Conservation (phyloP, 106 monocot genomes). For the Xerophyta viscosa region DNA sequence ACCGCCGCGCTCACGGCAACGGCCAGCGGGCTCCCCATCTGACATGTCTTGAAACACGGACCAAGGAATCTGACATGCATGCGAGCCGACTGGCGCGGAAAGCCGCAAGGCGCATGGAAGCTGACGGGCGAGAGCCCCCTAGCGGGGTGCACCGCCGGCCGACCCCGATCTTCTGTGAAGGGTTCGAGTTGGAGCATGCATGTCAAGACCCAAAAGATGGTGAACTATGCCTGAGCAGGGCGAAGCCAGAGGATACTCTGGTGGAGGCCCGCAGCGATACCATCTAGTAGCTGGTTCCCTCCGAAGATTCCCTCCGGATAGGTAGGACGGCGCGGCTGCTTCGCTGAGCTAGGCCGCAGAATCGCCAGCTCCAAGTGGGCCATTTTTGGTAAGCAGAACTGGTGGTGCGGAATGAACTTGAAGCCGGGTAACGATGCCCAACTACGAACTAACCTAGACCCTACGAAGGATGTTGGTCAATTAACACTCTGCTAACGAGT, state of each 20-base stretch:
- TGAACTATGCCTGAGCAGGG: conserved; percentile 6
- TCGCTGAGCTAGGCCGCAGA: too few species aligned
- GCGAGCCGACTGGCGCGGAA: not conserved
- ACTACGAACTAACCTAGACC: conserved; percentile 30
- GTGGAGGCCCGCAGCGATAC: conserved; percentile 7
- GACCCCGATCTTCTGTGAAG: conserved; percentile 2
- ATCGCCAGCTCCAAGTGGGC: conserved; percentile 53
- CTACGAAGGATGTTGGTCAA: not conserved
- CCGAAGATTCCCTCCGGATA: conserved; percentile 1
- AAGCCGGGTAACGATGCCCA: conserved; percentile 35
- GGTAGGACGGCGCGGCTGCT: conserved; percentile 6
- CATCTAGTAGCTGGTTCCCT: conserved; percentile 4
- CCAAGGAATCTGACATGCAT: conserved; percentile 11
- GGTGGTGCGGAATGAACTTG: conserved; percentile 43
- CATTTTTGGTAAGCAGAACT: conserved; percentile 61
- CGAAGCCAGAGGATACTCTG: conserved; percentile 6
- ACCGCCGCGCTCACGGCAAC: too few species aligned
- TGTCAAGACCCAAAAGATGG: conserved; percentile 9
- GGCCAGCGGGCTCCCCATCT: too few species aligned
- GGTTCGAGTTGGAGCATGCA: conserved; percentile 10
- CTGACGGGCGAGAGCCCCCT: not conserved
- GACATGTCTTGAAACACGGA: conserved; percentile 14
- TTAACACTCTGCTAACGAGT: conserved; percentile 16
- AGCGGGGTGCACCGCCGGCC: not conserved
- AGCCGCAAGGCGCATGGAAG: conserved; percentile 5